These are phyloP conservation scores for Sporopachydermia quercuum DNA, from an alignment of 805 yeast genomes.

Conservation along the genomic window DNA sequence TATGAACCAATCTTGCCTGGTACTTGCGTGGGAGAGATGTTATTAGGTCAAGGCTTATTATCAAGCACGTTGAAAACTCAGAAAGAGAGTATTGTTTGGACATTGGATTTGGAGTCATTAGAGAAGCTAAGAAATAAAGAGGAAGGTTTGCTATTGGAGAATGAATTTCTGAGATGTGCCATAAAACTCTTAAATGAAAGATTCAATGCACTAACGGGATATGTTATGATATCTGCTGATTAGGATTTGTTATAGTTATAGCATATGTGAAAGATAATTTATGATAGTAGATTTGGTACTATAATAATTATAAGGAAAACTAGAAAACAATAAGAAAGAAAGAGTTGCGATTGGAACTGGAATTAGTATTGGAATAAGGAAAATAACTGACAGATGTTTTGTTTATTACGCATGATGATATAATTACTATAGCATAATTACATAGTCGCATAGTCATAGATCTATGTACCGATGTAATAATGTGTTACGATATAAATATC, in stretches of 20 bases:
- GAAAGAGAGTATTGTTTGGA: conserved; percentile 60
- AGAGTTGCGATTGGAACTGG: conserved; percentile 5
- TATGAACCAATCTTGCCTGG: conserved; percentile 46
- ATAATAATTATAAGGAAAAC: no score
- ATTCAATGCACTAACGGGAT: conserved; percentile 62
- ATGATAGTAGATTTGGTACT: conserved; percentile 9
- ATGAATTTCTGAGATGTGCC: conserved; percentile 49
- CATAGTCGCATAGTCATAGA: no score
- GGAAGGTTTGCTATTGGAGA: conserved; percentile 38
- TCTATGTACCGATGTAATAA: no score
- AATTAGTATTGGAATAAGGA: conserved; percentile 10
- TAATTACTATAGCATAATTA: no score
- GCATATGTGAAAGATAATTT: conserved; percentile 8
- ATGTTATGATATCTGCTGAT: conserved; percentile 41
- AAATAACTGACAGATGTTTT: conserved; percentile 7
- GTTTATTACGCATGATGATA: conserved; percentile 7
- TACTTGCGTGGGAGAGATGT: conserved; percentile 58
- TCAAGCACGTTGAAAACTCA: conserved; percentile 28
- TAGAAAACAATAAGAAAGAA: no score
- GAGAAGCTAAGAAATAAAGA: conserved; percentile 23
- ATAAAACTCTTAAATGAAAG: conserved; percentile 53
- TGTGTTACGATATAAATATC: no score
- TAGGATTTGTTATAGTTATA: conserved; percentile 6
- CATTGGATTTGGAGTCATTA: conserved; percentile 33
- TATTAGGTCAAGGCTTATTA: conserved; percentile 23